Evolutionary conservation across 352 stramenopile genomes (phyloP), one percentile per base, ranked within the genome.

Genomic region (Pythium folliculosum): DNA sequence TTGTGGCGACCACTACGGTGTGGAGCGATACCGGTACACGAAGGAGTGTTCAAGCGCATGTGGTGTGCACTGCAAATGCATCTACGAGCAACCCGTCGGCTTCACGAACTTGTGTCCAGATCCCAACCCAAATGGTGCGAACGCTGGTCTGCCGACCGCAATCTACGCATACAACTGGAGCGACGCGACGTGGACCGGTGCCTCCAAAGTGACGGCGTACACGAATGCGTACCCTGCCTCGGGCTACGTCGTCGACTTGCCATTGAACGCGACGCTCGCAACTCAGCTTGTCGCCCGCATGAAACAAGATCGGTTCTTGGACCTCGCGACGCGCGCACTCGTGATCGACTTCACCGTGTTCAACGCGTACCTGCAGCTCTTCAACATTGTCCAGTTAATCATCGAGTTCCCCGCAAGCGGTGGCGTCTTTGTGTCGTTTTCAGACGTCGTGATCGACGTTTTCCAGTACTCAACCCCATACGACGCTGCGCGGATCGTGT

Each of bases 101-200:
- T 86, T 87, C 53, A 53, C 62, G 10, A 60, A 68, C 17, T 49
- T 84, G 5, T 89, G 80, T 55, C 78, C 78, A 0, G 88, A 86
- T 50, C 82, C 80, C 0, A 90, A 84, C 51, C 83, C 82, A n/a
- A 77, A 77, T 37, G 80, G 79, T 0, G 65, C 73, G 6, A 68
- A 63, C 23, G 64, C 51, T 25, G 61, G 67, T 0, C 57, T 81
- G 13, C 81, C 82, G 3, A 67, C 63, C 17, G 50, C 70, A 4
- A 53, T 83, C n/a, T 85, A 84, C 50, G 57, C 78, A 12, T 92
- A 81, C 68, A 84, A 81, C 59, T 92, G 84, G 84, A 82, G 70
- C 19, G 72, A 59, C 7, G 63, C 67, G 3, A 65, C 69, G 0
- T 35, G 37, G 0, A 82, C 73, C 17, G 32, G 72, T 10, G 68